phyloP scores from a whole-genome alignment of 2,329 filamentous ascomycete genomes.

The Beauveria caledonica region DNA sequence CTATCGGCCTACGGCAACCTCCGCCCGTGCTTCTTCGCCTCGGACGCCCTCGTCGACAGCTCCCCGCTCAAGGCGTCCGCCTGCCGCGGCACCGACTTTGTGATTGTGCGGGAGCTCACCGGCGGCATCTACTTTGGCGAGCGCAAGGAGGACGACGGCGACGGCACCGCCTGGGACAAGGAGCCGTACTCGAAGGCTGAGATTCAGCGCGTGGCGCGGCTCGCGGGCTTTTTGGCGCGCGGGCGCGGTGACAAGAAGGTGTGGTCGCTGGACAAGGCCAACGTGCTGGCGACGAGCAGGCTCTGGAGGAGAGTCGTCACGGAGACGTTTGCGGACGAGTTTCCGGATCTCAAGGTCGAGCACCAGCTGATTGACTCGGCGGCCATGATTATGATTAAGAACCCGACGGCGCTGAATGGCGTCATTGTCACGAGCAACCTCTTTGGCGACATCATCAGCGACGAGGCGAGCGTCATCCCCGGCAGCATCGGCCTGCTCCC shows the following conservation, averaged over 20 bases:
- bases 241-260: constrained; percentile 62
- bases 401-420: constrained; percentile 78
- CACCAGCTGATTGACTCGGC: constrained; percentile 94
- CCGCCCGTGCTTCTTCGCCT: constrained; percentile 91
- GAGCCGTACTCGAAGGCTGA: constrained; percentile 80
- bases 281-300: constrained; percentile 82
- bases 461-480: constrained; percentile 61
- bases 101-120: constrained; percentile 85
- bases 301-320: constrained; percentile 84
- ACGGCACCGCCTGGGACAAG: constrained; percentile 69
- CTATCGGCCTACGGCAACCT: constrained; percentile 93
- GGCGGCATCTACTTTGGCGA: constrained; percentile 95
- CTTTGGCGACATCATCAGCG: constrained; percentile 92
- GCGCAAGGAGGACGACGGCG: constrained; percentile 68
- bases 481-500: constrained; percentile 83
- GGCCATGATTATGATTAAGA: constrained; percentile 98
- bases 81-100: constrained; percentile 82
- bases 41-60: constrained; percentile 70
- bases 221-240: constrained; percentile 74
- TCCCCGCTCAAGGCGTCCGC: constrained; percentile 83
- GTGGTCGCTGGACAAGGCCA: constrained; percentile 90
- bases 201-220: constrained; percentile 78
- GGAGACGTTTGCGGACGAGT: constrained; percentile 81
- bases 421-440: constrained; percentile 89
- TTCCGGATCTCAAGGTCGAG: constrained; percentile 72